Evolutionary conservation across 164 flowering plant species (phyloP), one percentile per base, ranked within the genome.

Genomic region (Aristolochia contorta): DNA sequence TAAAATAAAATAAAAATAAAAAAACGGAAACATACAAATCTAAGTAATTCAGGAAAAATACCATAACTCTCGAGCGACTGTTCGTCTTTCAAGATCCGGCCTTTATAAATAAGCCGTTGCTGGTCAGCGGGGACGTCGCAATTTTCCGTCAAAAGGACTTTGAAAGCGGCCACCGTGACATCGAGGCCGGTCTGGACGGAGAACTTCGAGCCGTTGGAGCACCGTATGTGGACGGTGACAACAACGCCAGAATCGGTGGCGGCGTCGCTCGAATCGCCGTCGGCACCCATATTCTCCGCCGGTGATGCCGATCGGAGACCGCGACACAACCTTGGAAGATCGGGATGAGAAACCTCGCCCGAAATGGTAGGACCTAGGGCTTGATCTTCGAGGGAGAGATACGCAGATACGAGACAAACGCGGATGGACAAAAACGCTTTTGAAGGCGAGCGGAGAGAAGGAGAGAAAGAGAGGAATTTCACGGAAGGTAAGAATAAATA

Each of bases 71-170:
- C 77, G 24, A 90, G 85, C 75, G 89, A 82, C 67, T 84, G 95
- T 20, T 90, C 97, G 41, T 90, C 93, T 75, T 90, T 90, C 69
- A 90, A 67, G 71, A 90, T 84, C 73, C 91, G 86, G 43, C 95
- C 95, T 46, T 87, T 87, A 63, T 85, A 90, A 63, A 87, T 87
- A 82, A 87, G 68, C 22, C 93, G 70, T 72, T 90, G 95, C 65
- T 83, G 92, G 33, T 77, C 81, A 24, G 87, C 80, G 1, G 97
- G 89, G 10, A 85, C 74, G 52, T 90, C 93, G 69, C 83, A 84
- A 60, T 69, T 83, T 70, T 72, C 82, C 12, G 87, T 84, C 19
- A 90, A 57, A 16, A 83, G 18, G 23, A 70, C 70, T 59, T 87
- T 90, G 72, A 90, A 90, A 0, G 71, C 65, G 16, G 58, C 80